Evolutionary conservation across 345 rosid species (phyloP).

Genomic region (Populus davidiana): DNA sequence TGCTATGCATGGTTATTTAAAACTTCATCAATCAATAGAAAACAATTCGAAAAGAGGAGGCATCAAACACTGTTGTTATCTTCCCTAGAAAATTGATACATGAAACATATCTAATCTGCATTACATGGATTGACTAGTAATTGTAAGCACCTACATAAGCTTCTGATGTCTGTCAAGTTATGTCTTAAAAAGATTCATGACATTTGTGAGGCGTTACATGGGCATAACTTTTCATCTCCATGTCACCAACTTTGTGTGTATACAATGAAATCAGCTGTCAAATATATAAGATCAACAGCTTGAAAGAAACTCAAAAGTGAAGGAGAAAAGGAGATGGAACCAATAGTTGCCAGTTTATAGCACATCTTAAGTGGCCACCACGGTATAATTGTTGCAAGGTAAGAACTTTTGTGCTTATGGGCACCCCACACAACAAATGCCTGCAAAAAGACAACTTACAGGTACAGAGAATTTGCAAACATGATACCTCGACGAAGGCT

Average conservation of each 20-base stretch:
- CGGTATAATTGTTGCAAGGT: neutral
- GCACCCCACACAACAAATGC: neutral
- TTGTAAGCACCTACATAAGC: neutral
- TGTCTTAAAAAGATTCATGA: neutral
- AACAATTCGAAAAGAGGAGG: neutral
- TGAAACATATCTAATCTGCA: neutral
- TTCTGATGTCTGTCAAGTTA: neutral
- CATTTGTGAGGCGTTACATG: neutral
- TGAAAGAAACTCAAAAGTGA: neutral
- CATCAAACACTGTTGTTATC: neutral
- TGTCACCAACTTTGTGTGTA: neutral
- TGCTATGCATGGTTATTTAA: neutral
- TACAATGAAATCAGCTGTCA: neutral
- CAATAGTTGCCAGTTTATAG: neutral
- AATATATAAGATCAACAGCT: neutral
- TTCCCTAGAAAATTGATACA: neutral
- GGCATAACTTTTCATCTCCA: neutral
- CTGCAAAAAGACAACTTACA: constrained; percentile 29
- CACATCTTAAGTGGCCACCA: constrained; percentile 13
- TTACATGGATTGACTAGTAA: neutral
- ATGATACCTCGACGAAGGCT: constrained; percentile 87
- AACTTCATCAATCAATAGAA: neutral
- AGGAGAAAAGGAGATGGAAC: neutral
- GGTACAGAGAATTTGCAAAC: constrained; percentile 87
- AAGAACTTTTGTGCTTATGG: neutral